Evolutionary conservation across 768 basidiomycete species (phyloP), one percentile per base, ranked within the genome.

Genomic region (Podaxis mareebaensis): DNA sequence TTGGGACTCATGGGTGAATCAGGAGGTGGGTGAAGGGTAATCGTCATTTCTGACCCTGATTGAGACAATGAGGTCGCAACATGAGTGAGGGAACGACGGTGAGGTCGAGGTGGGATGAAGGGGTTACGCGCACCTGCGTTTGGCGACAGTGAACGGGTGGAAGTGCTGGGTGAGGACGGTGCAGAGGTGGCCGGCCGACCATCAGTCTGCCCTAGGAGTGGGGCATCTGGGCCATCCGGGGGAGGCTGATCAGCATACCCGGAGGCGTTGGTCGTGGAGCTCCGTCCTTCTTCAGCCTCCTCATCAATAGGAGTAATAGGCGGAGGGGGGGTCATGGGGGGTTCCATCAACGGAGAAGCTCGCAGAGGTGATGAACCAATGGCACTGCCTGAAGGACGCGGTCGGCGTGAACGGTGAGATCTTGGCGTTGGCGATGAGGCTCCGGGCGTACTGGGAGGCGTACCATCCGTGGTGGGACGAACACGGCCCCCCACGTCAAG

Each of bases 251-350:
- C 57, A 49, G 48, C 36, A 57, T 63, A 61, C 36, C 59, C 54
- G 57, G 52, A 22, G 73, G 64, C 30, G 71, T 64, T 10, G 71
- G 73, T 12, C 66, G 71, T 15, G 69, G 22, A 73, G 74, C 49
- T 76, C 69, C 42, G 69, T 5, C 62, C 69, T 20, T 71, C 84
- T 36, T 85, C 78, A n/a, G 64, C 72, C 30, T 73, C 66, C 71
- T 93, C 92, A 28, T 84, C 83, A 40, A 93, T 91, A 38, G 92
- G 90, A 24, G 90, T 89, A 67, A 90, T 90, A n/a, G 90, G 91
- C 6, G 90, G 72, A 72, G 83, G 80, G 13, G 89, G 83, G 33
- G 86, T 82, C 44, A 81, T 72, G 61, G 74, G 79, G 60, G 73
- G 73, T 33, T 78, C 76, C 49, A 75, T 67, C 66, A 85, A 61